Base-by-base conservation (phyloP, 108 stramenopile species). In the Thalassiosira profunda region DNA sequence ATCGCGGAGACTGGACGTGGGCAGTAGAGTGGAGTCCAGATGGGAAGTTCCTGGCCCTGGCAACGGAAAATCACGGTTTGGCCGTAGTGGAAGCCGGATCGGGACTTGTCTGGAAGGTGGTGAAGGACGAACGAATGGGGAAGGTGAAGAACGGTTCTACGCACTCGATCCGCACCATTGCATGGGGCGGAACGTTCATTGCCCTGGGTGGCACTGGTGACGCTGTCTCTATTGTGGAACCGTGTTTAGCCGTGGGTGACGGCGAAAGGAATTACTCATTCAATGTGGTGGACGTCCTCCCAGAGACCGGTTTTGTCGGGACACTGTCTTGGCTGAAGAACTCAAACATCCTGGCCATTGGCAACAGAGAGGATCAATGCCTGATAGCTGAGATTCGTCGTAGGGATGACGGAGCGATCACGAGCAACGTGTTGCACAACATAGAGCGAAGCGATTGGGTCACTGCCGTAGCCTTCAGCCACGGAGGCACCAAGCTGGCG, bases 141-240 rank as follows among this genome's bases (percentile, higher is more conserved):
- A 70, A 66, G 30, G 30, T 60, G 17, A 45, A 47, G 38, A 74
- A 63, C 28, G 79, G 70, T 58, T 70, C 81, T 9, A 85, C 84
- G 15, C 82, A 86, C 45, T 74, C 85, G n/a, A 86, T 90, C 42
- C 69, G 86, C n/a, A 52, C 76, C 30, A 81, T 90, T 60, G 89
- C 86, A 0, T 90, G 89, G 89, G 86, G 86, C 8, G 21, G 45
- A 20, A 67, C 79, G 5, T 90, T 84, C 49, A 83, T 90, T 76
- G 89, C 89, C 31, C 55, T 85, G 56, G 89, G 89, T 40, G 89
- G 89, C 0, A 86, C 74, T 3, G 86, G 89, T 26, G 82, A 83
- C 71, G 82, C 82, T 31, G 84, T 90, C n/a, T 80, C 83, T 0
- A 90, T 90, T 30, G 45, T 90, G 20, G 76, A 85, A 18, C 85